Evolutionary conservation across 164 flowering plant species (phyloP).

Genomic region (Magnolia changhungtana): DNA sequence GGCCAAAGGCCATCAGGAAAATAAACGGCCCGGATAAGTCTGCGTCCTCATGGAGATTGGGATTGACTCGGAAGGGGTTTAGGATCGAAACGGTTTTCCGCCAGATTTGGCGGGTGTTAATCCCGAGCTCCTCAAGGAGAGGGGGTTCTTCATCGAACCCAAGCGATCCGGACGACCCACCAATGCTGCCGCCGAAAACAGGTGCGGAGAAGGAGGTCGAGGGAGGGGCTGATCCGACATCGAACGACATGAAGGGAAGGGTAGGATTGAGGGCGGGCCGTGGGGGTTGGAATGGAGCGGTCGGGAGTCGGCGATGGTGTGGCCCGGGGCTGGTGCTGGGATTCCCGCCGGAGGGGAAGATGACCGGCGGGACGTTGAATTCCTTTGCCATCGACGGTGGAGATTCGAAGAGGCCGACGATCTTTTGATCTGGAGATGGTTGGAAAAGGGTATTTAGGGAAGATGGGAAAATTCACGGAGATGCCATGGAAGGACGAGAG

Average conservation of each 20-base stretch:
- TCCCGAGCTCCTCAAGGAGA: conserved; percentile 88
- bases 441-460: background rate
- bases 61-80: conserved; percentile 60
- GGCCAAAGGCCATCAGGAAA: conserved; percentile 59
- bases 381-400: conserved; percentile 31
- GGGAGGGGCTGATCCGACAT: conserved; percentile 49
- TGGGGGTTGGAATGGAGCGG: conserved; percentile 67
- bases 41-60: conserved; percentile 59
- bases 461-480: background rate
- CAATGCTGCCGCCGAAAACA: conserved; percentile 20
- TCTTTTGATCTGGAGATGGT: background rate
- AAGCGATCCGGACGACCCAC: conserved; percentile 7
- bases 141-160: conserved; percentile 79
- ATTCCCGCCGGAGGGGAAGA: conserved; percentile 66
- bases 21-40: conserved; percentile 90
- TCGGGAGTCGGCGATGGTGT: conserved; percentile 58
- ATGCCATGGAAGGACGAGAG: background rate
- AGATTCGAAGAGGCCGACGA: background rate
- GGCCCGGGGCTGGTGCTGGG: conserved; percentile 23
- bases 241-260: conserved; percentile 78
- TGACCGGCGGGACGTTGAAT: conserved; percentile 71
- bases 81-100: conserved; percentile 61
- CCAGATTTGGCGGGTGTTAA: conserved; percentile 86
- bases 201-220: conserved; percentile 31
- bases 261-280: conserved; percentile 24